Evolutionary conservation across 2,329 filamentous ascomycete genomes (phyloP).

Genomic region (Aspergillus sp.): DNA sequence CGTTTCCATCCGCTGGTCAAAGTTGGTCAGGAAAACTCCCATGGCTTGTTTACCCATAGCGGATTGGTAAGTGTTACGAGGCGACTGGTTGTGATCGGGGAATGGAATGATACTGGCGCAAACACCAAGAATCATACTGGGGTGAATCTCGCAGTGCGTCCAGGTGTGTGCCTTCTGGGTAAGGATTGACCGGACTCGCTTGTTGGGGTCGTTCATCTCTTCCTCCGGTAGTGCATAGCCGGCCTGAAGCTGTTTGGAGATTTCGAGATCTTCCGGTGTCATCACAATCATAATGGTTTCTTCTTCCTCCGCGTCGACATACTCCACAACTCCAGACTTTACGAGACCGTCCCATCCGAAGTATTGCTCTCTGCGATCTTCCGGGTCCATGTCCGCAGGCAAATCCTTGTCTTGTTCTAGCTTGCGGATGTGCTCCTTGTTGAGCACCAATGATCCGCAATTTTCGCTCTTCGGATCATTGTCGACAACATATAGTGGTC

Average conservation of each 20-base stretch:
- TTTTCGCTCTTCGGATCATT: slow-evolving; percentile 72
- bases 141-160: slow-evolving; percentile 98
- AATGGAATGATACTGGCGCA: slow-evolving; percentile 99
- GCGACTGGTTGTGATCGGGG: slow-evolving; percentile 96
- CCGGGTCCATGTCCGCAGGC: slow-evolving; percentile 54
- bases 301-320: slow-evolving; percentile 96
- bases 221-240: slow-evolving; percentile 59
- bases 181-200: slow-evolving; percentile 80
- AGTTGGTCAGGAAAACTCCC: slow-evolving; percentile 98
- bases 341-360: slow-evolving; percentile 89
- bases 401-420: slow-evolving; percentile 70
- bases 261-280: slow-evolving; percentile 91
- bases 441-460: slow-evolving; percentile 73
- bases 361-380: slow-evolving; percentile 55
- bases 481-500: slow-evolving; percentile 89
- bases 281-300: slow-evolving; percentile 99
- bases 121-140: slow-evolving; percentile 97
- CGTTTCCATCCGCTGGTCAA: slow-evolving; percentile 94
- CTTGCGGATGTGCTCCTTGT: slow-evolving; percentile 73
- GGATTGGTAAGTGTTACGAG: slow-evolving; percentile 97
- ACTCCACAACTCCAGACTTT: slow-evolving; percentile 82
- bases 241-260: slow-evolving; percentile 64
- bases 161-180: slow-evolving; percentile 87
- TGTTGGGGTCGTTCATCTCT: slow-evolving; percentile 63
- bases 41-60: slow-evolving; percentile 99